Evolutionary conservation across 2,329 filamentous ascomycete genomes (phyloP).

Genomic region (Bipolaris zeicola): DNA sequence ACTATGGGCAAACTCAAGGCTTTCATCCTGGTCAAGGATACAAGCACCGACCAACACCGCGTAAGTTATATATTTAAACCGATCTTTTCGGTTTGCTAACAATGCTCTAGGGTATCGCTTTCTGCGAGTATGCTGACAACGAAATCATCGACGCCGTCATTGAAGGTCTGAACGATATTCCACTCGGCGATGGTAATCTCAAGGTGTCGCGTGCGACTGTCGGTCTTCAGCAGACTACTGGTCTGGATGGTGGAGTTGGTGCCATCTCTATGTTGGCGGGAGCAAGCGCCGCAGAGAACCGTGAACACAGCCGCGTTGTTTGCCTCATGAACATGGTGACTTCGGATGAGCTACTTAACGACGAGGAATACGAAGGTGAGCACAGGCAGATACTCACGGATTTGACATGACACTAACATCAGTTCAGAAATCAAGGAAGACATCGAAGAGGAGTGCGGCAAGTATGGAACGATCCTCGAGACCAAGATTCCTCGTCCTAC

Average conservation of each 20-base stretch:
- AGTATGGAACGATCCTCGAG: conserved; percentile 84
- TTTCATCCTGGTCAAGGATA: conserved; percentile 88
- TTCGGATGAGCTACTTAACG: conserved; percentile 88
- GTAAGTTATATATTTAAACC: conserved; percentile 58
- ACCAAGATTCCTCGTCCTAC: conserved; percentile 90
- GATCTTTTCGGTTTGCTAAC: conserved; percentile 15
- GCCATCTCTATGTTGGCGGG: conserved; percentile 98
- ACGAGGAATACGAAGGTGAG: conserved; percentile 86
- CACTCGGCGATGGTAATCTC: conserved; percentile 83
- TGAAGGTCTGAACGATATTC: conserved; percentile 90
- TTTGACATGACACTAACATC: conserved; percentile 7
- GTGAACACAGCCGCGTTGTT: conserved; percentile 81
- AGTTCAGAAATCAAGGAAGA: conserved; percentile 92
- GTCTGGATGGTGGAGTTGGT: conserved; percentile 93
- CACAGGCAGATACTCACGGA: conserved; percentile 34
- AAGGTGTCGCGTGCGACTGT: conserved; percentile 90
- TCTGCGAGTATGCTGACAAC: conserved; percentile 90
- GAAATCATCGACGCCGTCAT: conserved; percentile 81
- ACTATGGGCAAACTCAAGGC: conserved; percentile 93
- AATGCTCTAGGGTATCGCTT: conserved; percentile 77
- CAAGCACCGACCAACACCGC: conserved; percentile 80
- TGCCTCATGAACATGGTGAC: conserved; percentile 99
- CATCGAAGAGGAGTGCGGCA: conserved; percentile 87
- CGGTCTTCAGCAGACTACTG: conserved; percentile 88
- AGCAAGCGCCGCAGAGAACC: conserved; percentile 73